phyloP scores from a whole-genome alignment of 1,139 yeast genomes.

The Pichiaceae sp. region DNA sequence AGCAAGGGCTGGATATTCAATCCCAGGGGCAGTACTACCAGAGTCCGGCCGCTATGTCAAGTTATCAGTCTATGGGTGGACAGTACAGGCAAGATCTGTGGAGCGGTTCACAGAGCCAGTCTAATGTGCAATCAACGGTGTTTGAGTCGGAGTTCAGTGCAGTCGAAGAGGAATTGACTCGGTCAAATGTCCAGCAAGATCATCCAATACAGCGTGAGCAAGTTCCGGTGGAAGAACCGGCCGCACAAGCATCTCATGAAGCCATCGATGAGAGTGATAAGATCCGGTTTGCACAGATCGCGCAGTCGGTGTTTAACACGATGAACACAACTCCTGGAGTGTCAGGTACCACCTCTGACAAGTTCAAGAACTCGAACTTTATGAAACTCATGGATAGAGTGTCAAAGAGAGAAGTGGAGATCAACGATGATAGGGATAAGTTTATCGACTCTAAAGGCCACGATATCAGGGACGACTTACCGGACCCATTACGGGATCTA shows the following conservation, averaged over 20 bases:
- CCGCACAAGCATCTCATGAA: conserved; percentile 1
- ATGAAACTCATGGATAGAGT: conserved; percentile 24
- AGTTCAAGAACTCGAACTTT: conserved; percentile 25
- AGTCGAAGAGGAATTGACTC: conserved; percentile 14
- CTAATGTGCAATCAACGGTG: background rate
- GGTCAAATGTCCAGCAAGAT: conserved; percentile 1
- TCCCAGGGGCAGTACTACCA: background rate
- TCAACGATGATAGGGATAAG: conserved; percentile 19
- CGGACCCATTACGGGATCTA: conserved; percentile 23
- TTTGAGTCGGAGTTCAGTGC: conserved; percentile 18
- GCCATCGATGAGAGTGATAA: conserved; percentile 18
- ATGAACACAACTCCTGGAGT: conserved; percentile 21
- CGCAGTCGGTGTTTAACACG: conserved; percentile 22
- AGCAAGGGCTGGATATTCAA: background rate
- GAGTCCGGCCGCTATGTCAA: no score
- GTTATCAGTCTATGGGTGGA: no score
- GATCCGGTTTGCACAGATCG: conserved; percentile 23
- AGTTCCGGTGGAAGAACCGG: conserved; percentile 3
- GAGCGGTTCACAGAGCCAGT: background rate
- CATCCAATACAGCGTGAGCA: background rate
- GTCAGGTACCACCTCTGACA: conserved; percentile 16
- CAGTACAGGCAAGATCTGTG: background rate
- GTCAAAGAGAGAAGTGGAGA: conserved; percentile 23
- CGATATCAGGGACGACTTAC: conserved; percentile 25
- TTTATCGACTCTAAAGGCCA: conserved; percentile 24